A percentile compares a stretch with the other conserved stretches of the same genome.
Evolutionary conservation across 2,329 filamentous ascomycete genomes (phyloP).

Genomic region (Aspergillus sp.): DNA sequence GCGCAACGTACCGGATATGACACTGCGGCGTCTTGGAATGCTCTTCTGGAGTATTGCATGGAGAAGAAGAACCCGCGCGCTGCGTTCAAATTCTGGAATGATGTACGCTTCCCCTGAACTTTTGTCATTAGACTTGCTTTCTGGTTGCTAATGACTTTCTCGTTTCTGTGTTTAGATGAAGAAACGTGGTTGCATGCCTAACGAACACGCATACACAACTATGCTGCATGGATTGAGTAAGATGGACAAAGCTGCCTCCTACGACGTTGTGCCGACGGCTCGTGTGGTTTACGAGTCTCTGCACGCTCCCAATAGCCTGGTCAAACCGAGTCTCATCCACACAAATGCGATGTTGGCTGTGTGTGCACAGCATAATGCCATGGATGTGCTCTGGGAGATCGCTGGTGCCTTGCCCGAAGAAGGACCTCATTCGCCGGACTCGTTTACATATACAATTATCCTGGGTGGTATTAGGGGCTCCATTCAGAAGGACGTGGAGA

Average conservation of each 20-base stretch:
- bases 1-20: slow-evolving; percentile 63
- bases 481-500: slow-evolving; percentile 31
- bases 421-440: slow-evolving; percentile 64
- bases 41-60: slow-evolving; percentile 72
- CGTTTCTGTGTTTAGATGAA: slow-evolving; percentile 69
- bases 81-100: slow-evolving; percentile 84
- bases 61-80: slow-evolving; percentile 57
- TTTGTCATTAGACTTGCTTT: not conserved
- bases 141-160: slow-evolving; percentile 12
- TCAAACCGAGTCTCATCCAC: slow-evolving; percentile 76
- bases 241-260: slow-evolving; percentile 52
- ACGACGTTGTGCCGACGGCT: slow-evolving; percentile 65
- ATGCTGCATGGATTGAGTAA: slow-evolving; percentile 73
- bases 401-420: slow-evolving; percentile 67
- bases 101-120: slow-evolving; percentile 52
- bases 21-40: slow-evolving; percentile 82
- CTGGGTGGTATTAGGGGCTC: slow-evolving; percentile 69
- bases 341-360: slow-evolving; percentile 85
- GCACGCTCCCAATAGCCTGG: slow-evolving; percentile 45
- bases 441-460: slow-evolving; percentile 77
- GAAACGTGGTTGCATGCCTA: slow-evolving; percentile 79
- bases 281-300: slow-evolving; percentile 71
- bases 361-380: slow-evolving; percentile 70
- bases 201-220: slow-evolving; percentile 78
- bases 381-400: slow-evolving; percentile 79